Evolutionary conservation across 805 yeast species (phyloP), one percentile per base, ranked within the genome.

Genomic region (Ogataea polymorpha): DNA sequence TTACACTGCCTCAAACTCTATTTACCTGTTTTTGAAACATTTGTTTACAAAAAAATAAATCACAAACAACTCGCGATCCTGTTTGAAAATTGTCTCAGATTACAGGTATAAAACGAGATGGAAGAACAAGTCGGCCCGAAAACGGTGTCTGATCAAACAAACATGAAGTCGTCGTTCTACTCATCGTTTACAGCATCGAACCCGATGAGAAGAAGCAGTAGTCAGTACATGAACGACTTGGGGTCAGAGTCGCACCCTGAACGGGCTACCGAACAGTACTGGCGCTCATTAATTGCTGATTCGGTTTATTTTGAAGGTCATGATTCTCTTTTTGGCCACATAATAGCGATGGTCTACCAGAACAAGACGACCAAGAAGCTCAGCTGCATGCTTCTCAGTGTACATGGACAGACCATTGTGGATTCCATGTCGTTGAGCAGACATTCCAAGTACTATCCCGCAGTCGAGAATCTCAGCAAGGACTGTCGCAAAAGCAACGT

Each of bases 391-490:
- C 62, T 83, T 16, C 50, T 85, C 18, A 78, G 85, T 20, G 74
- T 72, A 42, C 80, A 79, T 47, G 98, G 97, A 0, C 72, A 78
- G 27, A 68, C 82, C 3, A 70, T 75, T 21, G 77, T 76, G 50
- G 70, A 73, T 23, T 70, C 80, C 15, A 62, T 88, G 53, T 77
- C 86, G 2, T 59, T 86, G 9, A 74, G 72, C 32, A 55, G 68
- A 0, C 63, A 72, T 33, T 86, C 96, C 2, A 71, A 83, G 37
- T 91, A 79, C 58, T 86, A 75, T 65, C 89, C 85, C 1, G 93
- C 96, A 1, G 76, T 90, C 50, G 76, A 80, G 53, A 88, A 87
- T 53, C 65, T 91, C 33, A 57, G 72, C 0, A 66, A 67, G 0
- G 61, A 69, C 9, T 70, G 72, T 51, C 68, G 70, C 47, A 58